Evolutionary conservation across 768 basidiomycete genomes (phyloP).

Genomic region (Kwoniella dejecticola): DNA sequence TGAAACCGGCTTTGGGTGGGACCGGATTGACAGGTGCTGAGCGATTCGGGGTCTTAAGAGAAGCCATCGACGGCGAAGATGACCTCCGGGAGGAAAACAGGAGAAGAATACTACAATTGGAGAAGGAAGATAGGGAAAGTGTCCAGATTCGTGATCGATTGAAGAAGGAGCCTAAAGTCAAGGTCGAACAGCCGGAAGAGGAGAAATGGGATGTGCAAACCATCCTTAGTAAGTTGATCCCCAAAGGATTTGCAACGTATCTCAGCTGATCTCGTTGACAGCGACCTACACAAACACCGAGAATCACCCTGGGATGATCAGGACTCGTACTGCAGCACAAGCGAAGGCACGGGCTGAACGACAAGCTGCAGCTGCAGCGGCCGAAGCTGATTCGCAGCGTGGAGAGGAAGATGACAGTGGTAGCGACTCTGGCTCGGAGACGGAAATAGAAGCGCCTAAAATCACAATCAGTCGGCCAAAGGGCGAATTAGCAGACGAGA

Average conservation of each 20-base stretch:
- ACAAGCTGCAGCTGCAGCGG: constrained; percentile 57
- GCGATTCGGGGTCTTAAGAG: constrained; percentile 77
- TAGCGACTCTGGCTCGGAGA: constrained; percentile 47
- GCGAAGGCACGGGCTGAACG: constrained; percentile 51
- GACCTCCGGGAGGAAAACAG: constrained; percentile 44
- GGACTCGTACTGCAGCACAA: constrained; percentile 61
- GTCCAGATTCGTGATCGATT: constrained; percentile 59
- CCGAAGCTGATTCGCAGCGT: constrained; percentile 66
- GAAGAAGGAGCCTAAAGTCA: constrained; percentile 51
- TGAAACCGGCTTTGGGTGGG: constrained; percentile 67
- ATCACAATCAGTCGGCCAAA: constrained; percentile 70
- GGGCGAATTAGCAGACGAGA: constrained; percentile 65
- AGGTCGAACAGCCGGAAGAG: constrained; percentile 64
- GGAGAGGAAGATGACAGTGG: constrained; percentile 41
- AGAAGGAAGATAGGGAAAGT: constrained; percentile 60
- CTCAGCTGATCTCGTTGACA: constrained; percentile 50
- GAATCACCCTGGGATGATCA: constrained; percentile 90
- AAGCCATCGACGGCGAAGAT: constrained; percentile 65
- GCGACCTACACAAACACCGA: constrained; percentile 97
- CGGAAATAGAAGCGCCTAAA: constrained; percentile 50
- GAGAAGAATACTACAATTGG: constrained; percentile 55
- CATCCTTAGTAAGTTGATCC: constrained; percentile 72
- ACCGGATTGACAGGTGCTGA: constrained; percentile 71
- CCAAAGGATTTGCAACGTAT: background rate
- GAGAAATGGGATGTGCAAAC: constrained; percentile 91